Base-by-base conservation (phyloP, 169 alveolate species). In the Besnoitia besnoiti region DNA sequence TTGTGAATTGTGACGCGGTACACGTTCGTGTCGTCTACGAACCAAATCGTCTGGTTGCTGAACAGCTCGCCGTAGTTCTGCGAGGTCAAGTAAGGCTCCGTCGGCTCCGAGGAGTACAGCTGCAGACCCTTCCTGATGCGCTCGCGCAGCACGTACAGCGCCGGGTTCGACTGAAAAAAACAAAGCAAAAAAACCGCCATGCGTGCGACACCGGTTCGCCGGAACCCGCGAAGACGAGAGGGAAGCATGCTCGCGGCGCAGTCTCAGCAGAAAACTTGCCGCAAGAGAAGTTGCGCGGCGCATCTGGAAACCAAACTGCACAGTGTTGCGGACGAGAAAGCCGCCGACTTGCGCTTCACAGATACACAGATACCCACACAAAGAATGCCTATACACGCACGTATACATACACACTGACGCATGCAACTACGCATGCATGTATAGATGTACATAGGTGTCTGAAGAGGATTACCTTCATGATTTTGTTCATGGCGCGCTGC, bases 11-110 rank as follows among this genome's bases (percentile, higher is more conserved):
- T 99, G 73, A 99, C 99, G 93, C 99, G 96, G 96, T 99, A 99
- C 42, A 99, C 99, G 95, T 99, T 99, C 37, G 99, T 99, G 96
- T 99, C 99, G 96, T 99, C 99, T 10, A 99, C 99, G 96, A 99
- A 99, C 99, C 99, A 99, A 35, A 99, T 98, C 30, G 99, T 99
- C 94, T 99, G 99, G 73, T 99, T 98, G 49, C 99, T 97, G 96
- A 99, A 99, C 61, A 99, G 97, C 95, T 99, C 99, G 49, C 99
- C 99, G 94, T 98, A 99, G 96, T 99, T 99, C 96, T 98, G 98
- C 85, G 99, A 98, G 90, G 99, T 98, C 92, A 99, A 95, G 95
- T 99, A 99, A 39, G 99, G 99, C 95, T 99, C 99, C 5, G 99
- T 99, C 42, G 99, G 99, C 96, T 99, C 99, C 55, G 99, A 98